Conservation (phyloP, 345 rosid species). For the Nephelium lappaceum region DNA sequence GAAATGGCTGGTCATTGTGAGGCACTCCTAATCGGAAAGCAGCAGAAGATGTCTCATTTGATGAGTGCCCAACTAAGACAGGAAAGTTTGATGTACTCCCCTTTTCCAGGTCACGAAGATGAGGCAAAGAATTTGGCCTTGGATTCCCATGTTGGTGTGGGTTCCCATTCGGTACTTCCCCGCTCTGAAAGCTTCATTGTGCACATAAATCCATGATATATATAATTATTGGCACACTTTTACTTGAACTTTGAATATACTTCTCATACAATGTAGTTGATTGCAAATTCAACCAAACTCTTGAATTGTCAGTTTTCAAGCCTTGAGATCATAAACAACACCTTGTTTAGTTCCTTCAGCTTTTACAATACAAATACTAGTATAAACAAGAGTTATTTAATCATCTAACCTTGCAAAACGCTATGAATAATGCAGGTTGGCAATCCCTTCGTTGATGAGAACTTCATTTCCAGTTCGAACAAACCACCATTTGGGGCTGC, state of each 20-base stretch:
- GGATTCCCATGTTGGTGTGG: conserved; percentile 25
- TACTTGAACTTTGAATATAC: background rate
- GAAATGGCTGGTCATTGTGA: conserved; percentile 89
- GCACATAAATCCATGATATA: background rate
- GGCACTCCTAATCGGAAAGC: conserved; percentile 77
- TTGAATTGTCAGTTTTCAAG: background rate
- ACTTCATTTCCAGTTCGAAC: conserved; percentile 23
- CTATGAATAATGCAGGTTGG: conserved; percentile 50
- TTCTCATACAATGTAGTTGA: background rate
- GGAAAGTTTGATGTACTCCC: conserved; percentile 44
- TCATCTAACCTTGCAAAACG: conserved; percentile 7
- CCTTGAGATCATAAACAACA: background rate
- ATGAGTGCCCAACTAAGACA: conserved; percentile 57
- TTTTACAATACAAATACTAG: background rate
- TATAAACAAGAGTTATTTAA: background rate
- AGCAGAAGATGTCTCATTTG: conserved; percentile 77
- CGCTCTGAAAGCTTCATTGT: background rate
- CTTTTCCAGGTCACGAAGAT: conserved; percentile 35
- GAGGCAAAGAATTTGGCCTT: conserved; percentile 34
- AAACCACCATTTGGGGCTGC: conserved; percentile 17
- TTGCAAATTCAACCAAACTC: background rate
- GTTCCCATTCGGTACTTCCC: conserved; percentile 28
- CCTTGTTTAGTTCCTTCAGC: background rate
- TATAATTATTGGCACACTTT: background rate
- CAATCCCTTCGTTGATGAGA: conserved; percentile 49